Base-by-base conservation (phyloP, 2,329 filamentous ascomycete species). In the Dothistroma septosporum region DNA sequence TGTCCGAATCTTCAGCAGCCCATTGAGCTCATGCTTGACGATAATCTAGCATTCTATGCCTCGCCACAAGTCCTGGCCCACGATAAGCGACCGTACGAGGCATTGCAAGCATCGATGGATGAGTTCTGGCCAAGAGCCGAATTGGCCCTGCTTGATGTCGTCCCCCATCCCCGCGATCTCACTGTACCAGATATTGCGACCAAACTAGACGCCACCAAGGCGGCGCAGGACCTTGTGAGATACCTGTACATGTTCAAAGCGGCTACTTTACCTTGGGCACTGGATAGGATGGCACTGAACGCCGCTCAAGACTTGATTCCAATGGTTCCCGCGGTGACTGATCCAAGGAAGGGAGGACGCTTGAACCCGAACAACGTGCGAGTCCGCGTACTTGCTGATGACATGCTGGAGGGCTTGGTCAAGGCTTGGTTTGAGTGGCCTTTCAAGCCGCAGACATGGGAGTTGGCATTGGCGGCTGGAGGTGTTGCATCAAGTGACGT, bases 41-140 rank as follows among this genome's bases (percentile, higher is more conserved):
- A 70, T 56, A 63, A 69, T 52, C 35, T 65, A 9, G 60, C 68
- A n/a, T 61, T 65, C 59, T 68, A 65, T 62, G 22, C 58, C 12
- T 22, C 53, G 2, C 59, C 68, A 2, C 64, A 64, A 10, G 55
- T 62, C 0, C 73, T 93, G 3, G 68, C 79, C 28, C 92, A 87
- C 85, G 91, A 96, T 73, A 80, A 83, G 1, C 85, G 92, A 16
- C 76, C 79, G 1, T 86, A 85, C 68, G 90, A 96, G 68, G 89
- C 91, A 0, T 78, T 96, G 16, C 74, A 78, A 24, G 82, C 84
- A 2, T 62, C 78, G 4, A 55, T 74, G 0, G 69, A 81, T 0
- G 92, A 96, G 65, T 87, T 91, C 68, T 90, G 81, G 72, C 91
- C 90, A 1, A 53, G 60, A 1, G 78, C 81, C 24, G 74, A 79